Evolutionary conservation across 768 basidiomycete species (phyloP), one percentile per base, ranked within the genome.

Genomic region (Mycena capillaripes): DNA sequence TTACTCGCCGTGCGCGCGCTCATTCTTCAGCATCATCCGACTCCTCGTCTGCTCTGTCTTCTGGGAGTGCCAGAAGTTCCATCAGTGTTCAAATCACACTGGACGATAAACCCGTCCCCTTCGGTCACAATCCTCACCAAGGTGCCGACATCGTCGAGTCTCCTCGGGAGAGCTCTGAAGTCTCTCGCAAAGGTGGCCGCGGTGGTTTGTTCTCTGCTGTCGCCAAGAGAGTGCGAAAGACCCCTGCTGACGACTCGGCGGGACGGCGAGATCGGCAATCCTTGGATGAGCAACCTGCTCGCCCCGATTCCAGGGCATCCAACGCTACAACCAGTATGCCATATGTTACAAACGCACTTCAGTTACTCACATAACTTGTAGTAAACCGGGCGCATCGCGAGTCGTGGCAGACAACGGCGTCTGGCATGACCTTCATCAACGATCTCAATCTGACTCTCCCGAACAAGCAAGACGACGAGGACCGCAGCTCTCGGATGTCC

Each of bases 101-200:
- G 34, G 86, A 85, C 38, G 85, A 87, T 17, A 77, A 77, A 25
- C 81, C 86, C 46, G 70, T 88, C 34, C 76, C 80, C 12, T 88
- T 88, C 65, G 83, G 83, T 38, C 83, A 87, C 67, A 85, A 87
- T 76, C 87, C 85, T 44, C 81, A 81, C 30, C 79, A 76, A 42
- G 78, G 74, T 42, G 42, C 66, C 25, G 75, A 78, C 14, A 75
- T 78, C 32, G 79, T 92, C 56, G 85, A 87, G 66, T 83, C 87
- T 8, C 84, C 91, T 2, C 90, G 87, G 5, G 90, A 92, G 70
- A 89, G 84, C 58, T 77, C 81, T 10, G 88, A 90, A 66, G 76
- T 60, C 32, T 21, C 27, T 36, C 66, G 62, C 56, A 69, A 64
- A 42, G 58, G 66, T 34, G 38, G 30, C 38, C 63, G 65, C 25